Percentiles rank a stretch among this genome's conserved stretches.
phyloP scores from a whole-genome alignment of 257 asterid genomes.

The Lavandula angustifolia region DNA sequence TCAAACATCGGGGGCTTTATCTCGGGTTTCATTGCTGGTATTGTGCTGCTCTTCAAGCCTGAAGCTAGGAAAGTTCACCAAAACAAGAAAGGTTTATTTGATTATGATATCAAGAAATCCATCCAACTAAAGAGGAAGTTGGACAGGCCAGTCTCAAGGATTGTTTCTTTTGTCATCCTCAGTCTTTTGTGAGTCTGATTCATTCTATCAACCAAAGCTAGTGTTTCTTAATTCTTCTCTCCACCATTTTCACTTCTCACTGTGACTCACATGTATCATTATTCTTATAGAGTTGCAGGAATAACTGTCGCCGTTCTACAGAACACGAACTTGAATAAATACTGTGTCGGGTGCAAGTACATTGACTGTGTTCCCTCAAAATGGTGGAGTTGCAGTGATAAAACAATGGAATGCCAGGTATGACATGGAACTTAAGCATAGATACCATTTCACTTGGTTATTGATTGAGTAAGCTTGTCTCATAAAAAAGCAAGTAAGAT shows the following conservation, averaged over 20 bases:
- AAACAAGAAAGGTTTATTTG: slow-evolving; percentile 64
- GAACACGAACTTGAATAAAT: slow-evolving; percentile 53
- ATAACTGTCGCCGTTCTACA: slow-evolving; percentile 45
- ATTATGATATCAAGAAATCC: slow-evolving; percentile 56
- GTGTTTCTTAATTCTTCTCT: neutral
- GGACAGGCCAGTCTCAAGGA: slow-evolving; percentile 67
- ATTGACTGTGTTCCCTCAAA: slow-evolving; percentile 70
- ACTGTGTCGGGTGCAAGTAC: slow-evolving; percentile 72
- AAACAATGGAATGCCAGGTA: slow-evolving; percentile 71
- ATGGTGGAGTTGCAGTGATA: slow-evolving; percentile 85
- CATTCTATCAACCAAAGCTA: neutral
- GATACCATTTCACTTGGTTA: neutral
- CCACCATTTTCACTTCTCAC: neutral
- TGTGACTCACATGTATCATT: slow-evolving; percentile 1
- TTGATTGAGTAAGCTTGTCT: neutral
- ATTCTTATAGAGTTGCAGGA: slow-evolving; percentile 56
- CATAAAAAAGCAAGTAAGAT: neutral
- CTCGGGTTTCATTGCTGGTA: slow-evolving; percentile 74
- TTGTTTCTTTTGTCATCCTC: slow-evolving; percentile 51
- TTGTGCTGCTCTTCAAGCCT: slow-evolving; percentile 64
- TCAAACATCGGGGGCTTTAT: slow-evolving; percentile 79
- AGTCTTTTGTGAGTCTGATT: slow-evolving; percentile 60
- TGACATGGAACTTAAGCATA: neutral
- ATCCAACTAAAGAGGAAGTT: slow-evolving; percentile 44
- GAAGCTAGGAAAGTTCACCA: slow-evolving; percentile 45